phyloP scores from a whole-genome alignment of 305 asterid species.

The Fraxinus floribunda region DNA sequence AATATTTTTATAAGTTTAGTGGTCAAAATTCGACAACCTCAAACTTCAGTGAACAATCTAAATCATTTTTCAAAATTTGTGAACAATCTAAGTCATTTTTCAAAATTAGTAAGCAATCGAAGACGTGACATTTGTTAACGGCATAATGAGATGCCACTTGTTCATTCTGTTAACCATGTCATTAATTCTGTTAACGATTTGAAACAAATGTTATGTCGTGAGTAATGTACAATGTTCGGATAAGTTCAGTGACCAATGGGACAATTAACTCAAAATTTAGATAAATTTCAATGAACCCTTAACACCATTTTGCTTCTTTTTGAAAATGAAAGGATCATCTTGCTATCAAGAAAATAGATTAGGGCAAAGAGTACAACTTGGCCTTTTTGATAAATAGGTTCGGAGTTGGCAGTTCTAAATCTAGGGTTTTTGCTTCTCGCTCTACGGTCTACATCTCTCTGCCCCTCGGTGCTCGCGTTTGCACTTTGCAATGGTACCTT shows the following conservation, averaged over 20 bases:
- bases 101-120: not conserved
- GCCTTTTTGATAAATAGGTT: not conserved
- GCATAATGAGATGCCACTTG: not conserved
- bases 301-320: not conserved
- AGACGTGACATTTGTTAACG: not conserved
- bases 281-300: not conserved
- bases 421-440: slow-evolving; percentile 30
- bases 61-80: no score
- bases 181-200: not conserved
- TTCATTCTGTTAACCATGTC: not conserved
- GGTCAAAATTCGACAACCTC: not conserved
- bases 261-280: not conserved
- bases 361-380: not conserved
- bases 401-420: slow-evolving; percentile 18
- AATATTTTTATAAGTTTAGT: no score
- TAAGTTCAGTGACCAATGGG: not conserved
- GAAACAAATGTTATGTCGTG: not conserved
- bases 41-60: no score
- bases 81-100: not conserved
- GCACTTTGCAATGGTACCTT: slow-evolving; percentile 35
- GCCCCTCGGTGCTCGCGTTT: slow-evolving; percentile 20
- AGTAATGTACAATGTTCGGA: not conserved
- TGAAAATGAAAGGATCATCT: not conserved
- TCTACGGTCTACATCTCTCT: not conserved
- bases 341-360: not conserved